phyloP scores from a whole-genome alignment of 2,329 filamentous ascomycete genomes.

The Esteya vermicola region DNA sequence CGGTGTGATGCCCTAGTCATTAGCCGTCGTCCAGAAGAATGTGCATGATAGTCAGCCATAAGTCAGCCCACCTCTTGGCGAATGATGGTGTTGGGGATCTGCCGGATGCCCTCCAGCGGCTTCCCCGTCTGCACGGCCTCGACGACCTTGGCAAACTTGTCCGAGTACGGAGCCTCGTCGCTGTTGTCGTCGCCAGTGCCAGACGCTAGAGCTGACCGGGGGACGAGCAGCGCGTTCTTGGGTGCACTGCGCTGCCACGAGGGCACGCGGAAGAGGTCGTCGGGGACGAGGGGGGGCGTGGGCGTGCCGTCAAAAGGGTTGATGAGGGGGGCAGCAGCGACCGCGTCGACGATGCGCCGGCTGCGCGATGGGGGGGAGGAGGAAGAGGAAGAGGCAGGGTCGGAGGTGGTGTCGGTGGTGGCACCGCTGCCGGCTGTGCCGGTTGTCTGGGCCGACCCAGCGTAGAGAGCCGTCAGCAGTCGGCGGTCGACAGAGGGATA shows the following conservation, averaged over 20 bases:
- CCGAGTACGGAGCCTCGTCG: slow-evolving; percentile 56
- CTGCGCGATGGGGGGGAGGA: no score
- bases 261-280: slow-evolving; percentile 4
- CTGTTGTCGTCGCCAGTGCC: slow-evolving; percentile 6
- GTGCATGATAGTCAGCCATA: background rate
- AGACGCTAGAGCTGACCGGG: slow-evolving; percentile 16
- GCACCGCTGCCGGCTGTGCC: background rate
- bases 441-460: slow-evolving; percentile 16
- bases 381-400: no score
- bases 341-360: slow-evolving; percentile 7
- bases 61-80: slow-evolving; percentile 49
- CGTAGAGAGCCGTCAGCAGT: slow-evolving; percentile 10
- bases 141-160: slow-evolving; percentile 72
- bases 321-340: slow-evolving; percentile 4
- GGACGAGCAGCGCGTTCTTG: slow-evolving; percentile 30
- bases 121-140: slow-evolving; percentile 71
- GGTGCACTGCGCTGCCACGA: slow-evolving; percentile 36
- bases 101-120: slow-evolving; percentile 72
- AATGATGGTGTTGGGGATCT: slow-evolving; percentile 71
- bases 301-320: slow-evolving; percentile 8
- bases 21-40: background rate
- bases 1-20: slow-evolving; percentile 28
- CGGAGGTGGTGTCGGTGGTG: background rate
- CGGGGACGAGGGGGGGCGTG: slow-evolving; percentile 3
- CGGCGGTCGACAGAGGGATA: slow-evolving; percentile 10